These are phyloP conservation scores for Paxillus rubicundulus DNA, from an alignment of 768 basidiomycete genomes.

Conservation along the genomic window DNA sequence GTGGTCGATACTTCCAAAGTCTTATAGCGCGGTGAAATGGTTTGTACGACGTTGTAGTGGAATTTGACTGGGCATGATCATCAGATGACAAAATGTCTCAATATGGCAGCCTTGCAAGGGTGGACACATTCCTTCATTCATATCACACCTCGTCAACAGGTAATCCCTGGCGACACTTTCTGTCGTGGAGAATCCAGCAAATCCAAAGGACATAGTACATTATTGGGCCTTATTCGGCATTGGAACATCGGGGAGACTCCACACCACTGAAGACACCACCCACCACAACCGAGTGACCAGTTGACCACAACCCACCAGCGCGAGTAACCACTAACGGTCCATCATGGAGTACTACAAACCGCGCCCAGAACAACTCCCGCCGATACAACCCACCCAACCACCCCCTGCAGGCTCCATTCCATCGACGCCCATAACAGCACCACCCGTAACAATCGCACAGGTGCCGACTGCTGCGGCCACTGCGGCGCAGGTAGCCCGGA, in stretches of 20 bases:
- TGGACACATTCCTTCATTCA: no score
- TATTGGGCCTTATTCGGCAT: no score
- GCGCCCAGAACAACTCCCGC: conserved; percentile 20
- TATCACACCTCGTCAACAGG: no score
- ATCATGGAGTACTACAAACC: conserved; percentile 31
- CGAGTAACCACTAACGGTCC: background rate
- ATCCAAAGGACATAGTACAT: no score
- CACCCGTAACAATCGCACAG: conserved; percentile 1
- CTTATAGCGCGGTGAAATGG: background rate
- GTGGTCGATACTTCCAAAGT: no score
- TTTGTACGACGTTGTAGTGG: no score
- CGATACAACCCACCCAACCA: conserved; percentile 15
- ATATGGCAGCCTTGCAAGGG: no score
- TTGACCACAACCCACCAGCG: background rate
- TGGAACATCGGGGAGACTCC: background rate
- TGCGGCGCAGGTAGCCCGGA: conserved; percentile 12
- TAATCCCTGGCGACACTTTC: no score
- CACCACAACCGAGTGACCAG: no score
- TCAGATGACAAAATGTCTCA: no score
- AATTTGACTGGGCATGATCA: no score
- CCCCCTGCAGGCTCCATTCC: conserved; percentile 15
- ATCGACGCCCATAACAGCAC: conserved; percentile 18
- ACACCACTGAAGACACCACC: background rate
- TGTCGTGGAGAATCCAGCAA: no score
- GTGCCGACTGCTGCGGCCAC: conserved; percentile 8